Conservation (phyloP, 805 yeast species). For the Komagataella kurtzmanii region DNA sequence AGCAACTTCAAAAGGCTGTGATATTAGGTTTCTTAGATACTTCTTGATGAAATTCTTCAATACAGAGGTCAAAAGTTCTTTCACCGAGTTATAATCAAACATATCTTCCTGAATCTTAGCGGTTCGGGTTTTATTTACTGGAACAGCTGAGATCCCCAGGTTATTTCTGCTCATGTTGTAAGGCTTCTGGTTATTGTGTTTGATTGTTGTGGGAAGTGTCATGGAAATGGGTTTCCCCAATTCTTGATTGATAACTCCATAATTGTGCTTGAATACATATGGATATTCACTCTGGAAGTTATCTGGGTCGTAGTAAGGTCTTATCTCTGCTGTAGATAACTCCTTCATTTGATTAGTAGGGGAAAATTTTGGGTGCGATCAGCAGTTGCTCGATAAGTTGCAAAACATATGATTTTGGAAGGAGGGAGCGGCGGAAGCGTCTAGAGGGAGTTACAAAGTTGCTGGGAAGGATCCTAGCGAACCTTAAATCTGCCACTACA, state of each 20-base stretch:
- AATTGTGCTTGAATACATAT: conserved; percentile 16
- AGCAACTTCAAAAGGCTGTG: conserved; percentile 85
- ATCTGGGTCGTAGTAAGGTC: conserved; percentile 18
- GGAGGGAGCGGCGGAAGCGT: background rate
- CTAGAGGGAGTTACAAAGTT: background rate
- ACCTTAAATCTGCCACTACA: background rate
- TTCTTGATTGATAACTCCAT: conserved; percentile 20
- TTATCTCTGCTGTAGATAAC: conserved; percentile 3
- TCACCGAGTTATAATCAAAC: conserved; percentile 43
- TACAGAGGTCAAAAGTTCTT: conserved; percentile 42
- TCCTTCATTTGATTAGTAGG: background rate
- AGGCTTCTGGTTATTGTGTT: conserved; percentile 4
- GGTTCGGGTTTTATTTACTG: background rate
- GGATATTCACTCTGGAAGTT: conserved; percentile 21
- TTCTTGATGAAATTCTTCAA: conserved; percentile 49
- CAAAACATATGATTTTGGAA: background rate
- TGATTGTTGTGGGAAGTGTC: conserved; percentile 14
- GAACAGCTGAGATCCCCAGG: background rate
- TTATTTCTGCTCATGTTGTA: background rate
- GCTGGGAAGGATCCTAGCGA: background rate
- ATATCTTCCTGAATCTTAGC: conserved; percentile 26
- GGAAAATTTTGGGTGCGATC: background rate
- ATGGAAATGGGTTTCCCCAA: conserved; percentile 19
- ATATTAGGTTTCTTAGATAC: conserved; percentile 53
- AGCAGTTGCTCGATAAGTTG: background rate